Conservation (phyloP, 164 flowering plant species). For the Vitis vinifera region ASM3070453v1 NC_081820.1:24199501-24200000, state of each 20-base stretch:
- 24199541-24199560: too few species aligned
- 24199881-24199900: background rate
- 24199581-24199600: too few species aligned
- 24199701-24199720: background rate
- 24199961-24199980: slow-evolving; percentile 4
- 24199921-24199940: slow-evolving; percentile 7
- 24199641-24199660: too few species aligned
- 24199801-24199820: background rate
- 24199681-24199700: background rate
- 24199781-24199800: slow-evolving; percentile 7
- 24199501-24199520: too few species aligned
- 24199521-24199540: too few species aligned
- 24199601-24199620: too few species aligned
- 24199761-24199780: slow-evolving; percentile 15
- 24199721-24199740: background rate
- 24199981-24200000: background rate
- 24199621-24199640: too few species aligned
- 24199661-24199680: too few species aligned
- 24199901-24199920: slow-evolving; percentile 18
- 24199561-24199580: too few species aligned
- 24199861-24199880: slow-evolving; percentile 25
- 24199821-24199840: slow-evolving; percentile 11
- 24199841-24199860: slow-evolving; percentile 9
- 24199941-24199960: slow-evolving; percentile 7
- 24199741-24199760: slow-evolving; percentile 6